Percentiles rank a stretch among this genome's conserved stretches.
phyloP scores from a whole-genome alignment of 2,329 filamentous ascomycete genomes.

The Diplodia mutila region DNA sequence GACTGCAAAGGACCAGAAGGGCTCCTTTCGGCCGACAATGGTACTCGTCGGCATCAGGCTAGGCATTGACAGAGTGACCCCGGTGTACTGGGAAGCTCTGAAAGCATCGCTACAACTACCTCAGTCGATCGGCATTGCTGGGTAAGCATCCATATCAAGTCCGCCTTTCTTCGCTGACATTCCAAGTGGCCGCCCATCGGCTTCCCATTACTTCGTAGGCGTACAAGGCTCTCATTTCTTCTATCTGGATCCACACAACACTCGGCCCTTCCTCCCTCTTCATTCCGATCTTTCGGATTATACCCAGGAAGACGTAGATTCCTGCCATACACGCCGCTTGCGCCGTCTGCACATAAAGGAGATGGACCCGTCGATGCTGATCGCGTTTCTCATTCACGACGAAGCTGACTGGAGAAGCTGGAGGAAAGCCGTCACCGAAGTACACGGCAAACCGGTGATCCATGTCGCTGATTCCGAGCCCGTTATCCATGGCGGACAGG shows the following conservation, averaged over 20 bases:
- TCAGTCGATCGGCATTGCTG: constrained; percentile 95
- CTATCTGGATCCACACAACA: constrained; percentile 92
- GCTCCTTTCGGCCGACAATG: constrained; percentile 77
- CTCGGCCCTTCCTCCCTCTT: constrained; percentile 73
- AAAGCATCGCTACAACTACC: constrained; percentile 81
- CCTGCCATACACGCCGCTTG: constrained; percentile 85
- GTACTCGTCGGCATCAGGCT: constrained; percentile 87
- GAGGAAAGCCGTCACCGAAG: constrained; percentile 74
- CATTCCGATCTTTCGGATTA: constrained; percentile 62
- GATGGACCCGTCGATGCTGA: constrained; percentile 98
- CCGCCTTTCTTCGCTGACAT: constrained; percentile 17
- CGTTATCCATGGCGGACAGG: constrained; percentile 53
- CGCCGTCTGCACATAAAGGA: constrained; percentile 82
- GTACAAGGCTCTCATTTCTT: constrained; percentile 80
- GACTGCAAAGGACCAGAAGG: constrained; percentile 69
- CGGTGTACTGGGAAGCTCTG: constrained; percentile 93
- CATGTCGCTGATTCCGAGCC: constrained; percentile 77
- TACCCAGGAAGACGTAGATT: constrained; percentile 72
- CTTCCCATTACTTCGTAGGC: constrained; percentile 78
- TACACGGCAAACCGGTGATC: constrained; percentile 77
- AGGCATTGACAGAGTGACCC: constrained; percentile 91
- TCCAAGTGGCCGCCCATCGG: constrained; percentile 82
- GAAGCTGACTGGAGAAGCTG: constrained; percentile 84
- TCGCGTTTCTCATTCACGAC: constrained; percentile 84
- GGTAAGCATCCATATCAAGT: constrained; percentile 58